These are phyloP conservation scores for Candida patagonica DNA, from an alignment of 805 yeast genomes.

Conservation along the genomic window DNA sequence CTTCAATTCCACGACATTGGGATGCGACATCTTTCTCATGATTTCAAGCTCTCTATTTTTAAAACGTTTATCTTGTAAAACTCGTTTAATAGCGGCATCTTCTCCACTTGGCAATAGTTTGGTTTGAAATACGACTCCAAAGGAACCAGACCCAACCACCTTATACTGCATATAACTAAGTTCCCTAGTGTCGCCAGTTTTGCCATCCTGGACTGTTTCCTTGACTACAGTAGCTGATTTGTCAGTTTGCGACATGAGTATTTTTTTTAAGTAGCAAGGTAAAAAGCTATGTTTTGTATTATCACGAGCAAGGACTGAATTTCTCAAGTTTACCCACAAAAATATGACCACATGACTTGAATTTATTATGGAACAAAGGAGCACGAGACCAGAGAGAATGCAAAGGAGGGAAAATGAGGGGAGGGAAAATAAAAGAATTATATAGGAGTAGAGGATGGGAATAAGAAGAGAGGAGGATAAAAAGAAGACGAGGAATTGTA, in stretches of 20 bases:
- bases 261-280: no score
- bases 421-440: no score
- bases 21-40: conserved; percentile 82
- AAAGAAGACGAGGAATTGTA: no score
- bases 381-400: no score
- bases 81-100: conserved; percentile 88
- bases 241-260: not conserved
- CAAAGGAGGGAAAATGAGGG: no score
- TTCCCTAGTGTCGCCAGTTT: conserved; percentile 49
- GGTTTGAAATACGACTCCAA: conserved; percentile 94
- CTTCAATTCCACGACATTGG: conserved; percentile 77
- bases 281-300: no score
- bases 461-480: no score
- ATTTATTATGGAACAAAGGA: no score
- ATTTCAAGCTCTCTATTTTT: conserved; percentile 95
- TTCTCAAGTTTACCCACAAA: no score
- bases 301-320: no score
- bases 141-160: conserved; percentile 98
- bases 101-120: conserved; percentile 63
- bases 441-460: no score
- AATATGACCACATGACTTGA: no score
- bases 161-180: conserved; percentile 73
- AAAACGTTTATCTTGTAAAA: conserved; percentile 90
- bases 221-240: conserved; percentile 32
- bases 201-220: conserved; percentile 66